Conservation (phyloP, 202 grass and related monocot genomes). For the Cymbopogon flexuosus region DNA sequence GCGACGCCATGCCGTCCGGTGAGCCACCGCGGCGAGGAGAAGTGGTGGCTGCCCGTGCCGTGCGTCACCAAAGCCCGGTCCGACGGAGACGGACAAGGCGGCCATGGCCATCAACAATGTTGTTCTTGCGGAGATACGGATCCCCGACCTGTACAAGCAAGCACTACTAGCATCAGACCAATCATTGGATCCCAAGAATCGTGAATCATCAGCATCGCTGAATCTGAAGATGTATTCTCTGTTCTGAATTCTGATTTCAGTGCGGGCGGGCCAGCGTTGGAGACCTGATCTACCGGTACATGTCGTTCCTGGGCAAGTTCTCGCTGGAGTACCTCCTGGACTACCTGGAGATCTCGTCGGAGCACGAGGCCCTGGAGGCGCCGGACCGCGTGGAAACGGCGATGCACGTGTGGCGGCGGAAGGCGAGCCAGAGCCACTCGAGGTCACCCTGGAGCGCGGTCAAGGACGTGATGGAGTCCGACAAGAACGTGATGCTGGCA, state of each 20-base stretch:
- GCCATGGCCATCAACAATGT: no score
- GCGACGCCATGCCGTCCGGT: no score
- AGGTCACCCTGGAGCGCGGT: slow-evolving; percentile 52
- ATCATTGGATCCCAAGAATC: no score
- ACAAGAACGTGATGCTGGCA: slow-evolving; percentile 78
- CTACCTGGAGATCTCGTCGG: slow-evolving; percentile 66
- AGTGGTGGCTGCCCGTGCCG: slow-evolving; percentile 36
- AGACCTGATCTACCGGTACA: slow-evolving; percentile 63
- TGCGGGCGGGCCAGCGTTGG: slow-evolving; percentile 70
- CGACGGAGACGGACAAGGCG: no score
- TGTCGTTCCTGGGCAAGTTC: slow-evolving; percentile 71
- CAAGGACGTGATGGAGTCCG: slow-evolving; percentile 76
- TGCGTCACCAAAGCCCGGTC: no score
- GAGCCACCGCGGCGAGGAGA: no score
- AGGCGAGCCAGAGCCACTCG: slow-evolving; percentile 43
- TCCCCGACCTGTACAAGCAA: no score
- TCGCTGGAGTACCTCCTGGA: slow-evolving; percentile 69
- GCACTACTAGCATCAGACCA: no score
- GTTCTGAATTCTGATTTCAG: no score
- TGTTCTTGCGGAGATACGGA: no score
- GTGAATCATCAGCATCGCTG: no score
- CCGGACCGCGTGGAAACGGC: slow-evolving; percentile 70
- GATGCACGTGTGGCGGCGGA: slow-evolving; percentile 80
- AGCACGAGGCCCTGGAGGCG: slow-evolving; percentile 64
- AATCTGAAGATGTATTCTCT: no score